phyloP scores from a whole-genome alignment of 2,329 filamentous ascomycete genomes.

The Fusarium tupiense region DNA sequence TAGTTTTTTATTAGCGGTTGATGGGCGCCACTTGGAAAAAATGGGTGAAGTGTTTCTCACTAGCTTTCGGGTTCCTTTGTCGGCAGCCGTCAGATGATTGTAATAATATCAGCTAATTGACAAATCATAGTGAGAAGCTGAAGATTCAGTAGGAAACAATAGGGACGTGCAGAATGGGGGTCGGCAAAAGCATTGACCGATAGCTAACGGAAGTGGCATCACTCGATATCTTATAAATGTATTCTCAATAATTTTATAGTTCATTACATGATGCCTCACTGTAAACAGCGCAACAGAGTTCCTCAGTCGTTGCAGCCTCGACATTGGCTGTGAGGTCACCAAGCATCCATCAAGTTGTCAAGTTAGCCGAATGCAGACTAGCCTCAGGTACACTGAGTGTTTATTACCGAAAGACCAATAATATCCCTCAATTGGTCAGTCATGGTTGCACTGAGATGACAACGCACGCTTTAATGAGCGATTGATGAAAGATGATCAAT shows the following conservation, averaged over 20 bases:
- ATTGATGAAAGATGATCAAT: background rate
- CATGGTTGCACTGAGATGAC: background rate
- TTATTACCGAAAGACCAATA: background rate
- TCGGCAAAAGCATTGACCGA: fast-evolving
- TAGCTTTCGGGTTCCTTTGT: background rate
- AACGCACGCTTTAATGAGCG: background rate
- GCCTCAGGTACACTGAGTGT: background rate
- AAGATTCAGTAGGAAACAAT: background rate
- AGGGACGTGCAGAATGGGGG: fast-evolving
- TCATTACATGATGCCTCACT: too few relatives aligned
- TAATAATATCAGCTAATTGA: background rate
- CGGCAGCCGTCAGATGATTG: background rate
- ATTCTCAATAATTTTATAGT: fast-evolving
- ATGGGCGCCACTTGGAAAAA: background rate
- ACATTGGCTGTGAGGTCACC: background rate
- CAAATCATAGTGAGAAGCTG: background rate
- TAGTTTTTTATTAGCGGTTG: constrained; percentile 7
- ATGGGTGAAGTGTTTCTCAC: background rate
- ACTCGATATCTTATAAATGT: fast-evolving
- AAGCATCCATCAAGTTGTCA: background rate
- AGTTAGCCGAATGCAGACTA: background rate
- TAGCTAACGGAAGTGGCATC: background rate
- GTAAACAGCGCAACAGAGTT: background rate
- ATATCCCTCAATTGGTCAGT: background rate
- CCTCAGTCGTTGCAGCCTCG: background rate